Base-by-base conservation (phyloP, 805 yeast genomes). In the Cyberlindnera misumaiensis region DNA sequence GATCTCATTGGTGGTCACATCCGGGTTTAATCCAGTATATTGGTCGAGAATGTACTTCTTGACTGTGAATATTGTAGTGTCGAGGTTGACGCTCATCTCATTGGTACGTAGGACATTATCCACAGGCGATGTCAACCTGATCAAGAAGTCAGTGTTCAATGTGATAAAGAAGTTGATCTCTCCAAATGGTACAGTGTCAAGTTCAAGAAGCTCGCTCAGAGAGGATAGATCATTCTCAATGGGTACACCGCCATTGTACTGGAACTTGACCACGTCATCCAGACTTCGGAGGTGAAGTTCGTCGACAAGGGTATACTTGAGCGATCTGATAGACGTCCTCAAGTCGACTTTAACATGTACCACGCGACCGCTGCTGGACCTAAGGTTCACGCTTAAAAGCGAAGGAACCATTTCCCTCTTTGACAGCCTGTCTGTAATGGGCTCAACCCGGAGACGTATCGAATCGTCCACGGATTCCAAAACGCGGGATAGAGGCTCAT, bases 161-260 rank as follows among this genome's bases (percentile, higher is more conserved):
- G 42, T 49, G 2, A 59, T 48, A 11, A 58, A 55, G 38, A 64
- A 50, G 32, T 48, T 51, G 17, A 57, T 34, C 3, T 43, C 45
- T 10, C 53, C 54, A 5, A 48, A 42, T 3, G 70, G 70, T 0
- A 60, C 53, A 20, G 58, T 55, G 45, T 64, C 68, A n/a, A 62
- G 40, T 1, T 56, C 48, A n/a, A 65, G 31, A 1, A 59, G 30
- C 9, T 62, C 55, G 3, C 48, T 36, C 2, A 65, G 31, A 3
- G 60, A 43, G 26, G 43, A 18, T 15, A 51, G 54, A 16, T 55
- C 42, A 31, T 47, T 29, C 5, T 32, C 28, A 5, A 47, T 34
- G 1, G 22, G 36, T 2, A 40, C 25, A 7, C 55, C 54, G 11
- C 51, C 55, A 27, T 45, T 48, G 42, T 28, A 49, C 29, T 45